phyloP scores from a whole-genome alignment of 768 basidiomycete species.

The Kockovaella imperatae region DNA sequence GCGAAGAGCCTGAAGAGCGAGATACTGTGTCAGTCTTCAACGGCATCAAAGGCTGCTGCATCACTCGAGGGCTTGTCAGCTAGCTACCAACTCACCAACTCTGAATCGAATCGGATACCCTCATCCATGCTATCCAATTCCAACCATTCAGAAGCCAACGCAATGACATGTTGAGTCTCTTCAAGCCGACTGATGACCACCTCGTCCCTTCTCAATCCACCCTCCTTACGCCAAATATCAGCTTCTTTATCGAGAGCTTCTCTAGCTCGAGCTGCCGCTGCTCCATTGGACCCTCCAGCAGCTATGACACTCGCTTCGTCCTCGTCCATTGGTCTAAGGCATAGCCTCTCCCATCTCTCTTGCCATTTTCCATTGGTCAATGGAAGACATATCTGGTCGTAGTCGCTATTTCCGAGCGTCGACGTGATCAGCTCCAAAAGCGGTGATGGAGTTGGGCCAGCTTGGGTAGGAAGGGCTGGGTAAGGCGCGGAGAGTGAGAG shows the following conservation, averaged over 20 bases:
- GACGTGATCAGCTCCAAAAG: conserved; percentile 21
- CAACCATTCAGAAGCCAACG: conserved; percentile 85
- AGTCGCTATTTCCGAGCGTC: conserved; percentile 50
- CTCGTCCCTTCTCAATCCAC: conserved; percentile 71
- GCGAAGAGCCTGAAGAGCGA: conserved; percentile 61
- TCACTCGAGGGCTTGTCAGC: too few relatives aligned
- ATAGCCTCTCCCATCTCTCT: conserved; percentile 80
- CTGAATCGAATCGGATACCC: conserved; percentile 90
- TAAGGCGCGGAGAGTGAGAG: conserved; percentile 21
- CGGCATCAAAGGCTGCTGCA: not conserved
- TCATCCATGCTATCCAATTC: conserved; percentile 88
- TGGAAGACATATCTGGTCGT: conserved; percentile 70
- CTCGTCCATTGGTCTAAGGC: conserved; percentile 50
- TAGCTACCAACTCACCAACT: conserved; percentile 74
- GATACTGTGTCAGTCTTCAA: not conserved
- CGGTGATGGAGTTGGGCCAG: conserved; percentile 28
- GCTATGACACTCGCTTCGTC: conserved; percentile 14
- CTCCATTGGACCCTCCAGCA: conserved; percentile 28
- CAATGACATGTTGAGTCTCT: conserved; percentile 52
- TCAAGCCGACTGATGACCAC: conserved; percentile 80
- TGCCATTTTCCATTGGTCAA: conserved; percentile 84
- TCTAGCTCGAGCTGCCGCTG: conserved; percentile 42
- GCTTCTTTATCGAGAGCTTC: conserved; percentile 51
- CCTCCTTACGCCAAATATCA: conserved; percentile 78
- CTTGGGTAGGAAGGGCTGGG: conserved; percentile 25